These are phyloP conservation scores for Benincasa hispida DNA, from an alignment of 306 rosid species.

Conservation along the genomic window DNA sequence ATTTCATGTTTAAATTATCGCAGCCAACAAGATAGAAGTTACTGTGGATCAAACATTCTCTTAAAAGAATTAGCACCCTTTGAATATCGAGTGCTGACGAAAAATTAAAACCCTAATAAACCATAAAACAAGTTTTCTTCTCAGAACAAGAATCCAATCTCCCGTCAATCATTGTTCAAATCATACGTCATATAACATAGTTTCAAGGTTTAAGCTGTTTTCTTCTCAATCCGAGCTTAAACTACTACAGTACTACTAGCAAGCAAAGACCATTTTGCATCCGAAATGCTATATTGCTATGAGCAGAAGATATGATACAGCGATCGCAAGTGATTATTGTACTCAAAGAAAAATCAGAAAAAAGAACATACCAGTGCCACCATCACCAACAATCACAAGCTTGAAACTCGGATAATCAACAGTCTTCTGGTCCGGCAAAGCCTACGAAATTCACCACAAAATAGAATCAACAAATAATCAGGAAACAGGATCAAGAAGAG, in stretches of 20 bases:
- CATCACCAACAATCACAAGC: conserved; percentile 70
- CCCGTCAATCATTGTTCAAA: background rate
- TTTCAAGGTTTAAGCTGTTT: background rate
- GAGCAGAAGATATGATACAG: background rate
- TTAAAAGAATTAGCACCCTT: background rate
- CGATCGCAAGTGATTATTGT: background rate
- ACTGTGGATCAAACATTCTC: background rate
- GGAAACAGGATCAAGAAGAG: background rate
- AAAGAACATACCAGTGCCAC: conserved; percentile 49
- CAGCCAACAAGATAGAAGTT: background rate
- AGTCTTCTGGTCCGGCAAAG: conserved; percentile 3
- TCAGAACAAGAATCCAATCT: background rate
- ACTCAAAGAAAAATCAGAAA: background rate
- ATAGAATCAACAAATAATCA: background rate
- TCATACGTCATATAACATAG: background rate
- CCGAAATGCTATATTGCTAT: background rate
- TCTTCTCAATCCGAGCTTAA: background rate
- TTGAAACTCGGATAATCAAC: conserved; percentile 54
- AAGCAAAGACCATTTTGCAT: background rate
- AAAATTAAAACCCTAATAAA: background rate
- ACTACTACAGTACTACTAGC: background rate
- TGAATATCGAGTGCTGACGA: background rate
- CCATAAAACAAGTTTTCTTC: no score
- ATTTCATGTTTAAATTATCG: background rate
- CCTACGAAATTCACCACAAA: background rate